Conservation (phyloP, 495 filamentous ascomycete species). For the Penicillium manginii region DNA sequence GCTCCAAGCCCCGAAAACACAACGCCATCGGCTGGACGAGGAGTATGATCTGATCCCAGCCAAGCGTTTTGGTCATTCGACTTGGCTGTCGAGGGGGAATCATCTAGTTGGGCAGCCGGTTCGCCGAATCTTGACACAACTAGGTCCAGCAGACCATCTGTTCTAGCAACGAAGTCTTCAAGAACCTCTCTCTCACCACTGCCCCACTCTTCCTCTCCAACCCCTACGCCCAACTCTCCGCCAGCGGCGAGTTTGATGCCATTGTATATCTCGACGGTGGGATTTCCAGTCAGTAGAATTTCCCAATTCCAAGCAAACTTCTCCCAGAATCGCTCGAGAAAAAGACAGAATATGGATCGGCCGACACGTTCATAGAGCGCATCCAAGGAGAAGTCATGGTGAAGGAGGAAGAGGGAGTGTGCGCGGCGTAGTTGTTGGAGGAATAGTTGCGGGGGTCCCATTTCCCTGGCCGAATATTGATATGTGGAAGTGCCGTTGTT, state of each 20-base stretch:
- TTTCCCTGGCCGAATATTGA: constrained; percentile 87
- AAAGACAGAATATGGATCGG: constrained; percentile 60
- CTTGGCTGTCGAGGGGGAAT: constrained; percentile 11
- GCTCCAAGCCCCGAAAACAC: constrained; percentile 80
- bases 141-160: constrained; percentile 76
- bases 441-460: constrained; percentile 78
- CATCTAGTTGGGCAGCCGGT: constrained; percentile 16
- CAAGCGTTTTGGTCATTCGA: constrained; percentile 43
- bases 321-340: constrained; percentile 82
- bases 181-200: constrained; percentile 90
- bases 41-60: constrained; percentile 66
- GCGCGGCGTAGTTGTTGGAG: constrained; percentile 81
- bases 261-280: constrained; percentile 74
- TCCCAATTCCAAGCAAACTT: constrained; percentile 83
- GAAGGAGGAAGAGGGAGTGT: constrained; percentile 82
- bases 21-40: constrained; percentile 75
- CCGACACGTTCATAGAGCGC: constrained; percentile 66
- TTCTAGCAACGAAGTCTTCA: constrained; percentile 71
- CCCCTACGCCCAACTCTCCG: constrained; percentile 89
- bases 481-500: constrained; percentile 30
- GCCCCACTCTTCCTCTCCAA: constrained; percentile 91
- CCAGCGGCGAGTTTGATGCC: constrained; percentile 89
- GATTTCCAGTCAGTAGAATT: constrained; percentile 86
- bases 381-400: constrained; percentile 73
- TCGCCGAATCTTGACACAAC: constrained; percentile 86